These are phyloP conservation scores for Quercus engelmannii DNA, from an alignment of 306 rosid species.

Conservation along the genomic window DNA sequence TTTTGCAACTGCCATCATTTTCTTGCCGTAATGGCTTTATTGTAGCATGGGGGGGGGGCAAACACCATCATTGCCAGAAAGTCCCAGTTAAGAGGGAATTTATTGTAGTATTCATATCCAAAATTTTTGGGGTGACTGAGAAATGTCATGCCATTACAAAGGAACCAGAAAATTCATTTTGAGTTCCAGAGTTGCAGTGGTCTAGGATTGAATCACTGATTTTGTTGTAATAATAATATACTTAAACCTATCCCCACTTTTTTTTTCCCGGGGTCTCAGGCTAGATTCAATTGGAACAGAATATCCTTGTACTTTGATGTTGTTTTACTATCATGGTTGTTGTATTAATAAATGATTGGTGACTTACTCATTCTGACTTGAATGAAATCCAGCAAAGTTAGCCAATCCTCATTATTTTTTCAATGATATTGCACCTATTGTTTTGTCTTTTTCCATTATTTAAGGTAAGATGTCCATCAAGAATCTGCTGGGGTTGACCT, in stretches of 20 bases:
- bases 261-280: slow-evolving; percentile 1
- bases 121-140: slow-evolving; percentile 2
- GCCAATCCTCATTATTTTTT: neutral
- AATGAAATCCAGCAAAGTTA: slow-evolving; percentile 1
- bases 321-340: neutral
- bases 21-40: slow-evolving; percentile 16
- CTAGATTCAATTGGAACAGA: slow-evolving; percentile 8
- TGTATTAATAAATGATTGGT: neutral
- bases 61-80: slow-evolving; percentile 19
- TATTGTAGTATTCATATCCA: slow-evolving; percentile 15
- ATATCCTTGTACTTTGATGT: neutral
- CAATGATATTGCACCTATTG: neutral
- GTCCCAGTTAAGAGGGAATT: slow-evolving; percentile 12
- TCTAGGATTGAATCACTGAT: neutral
- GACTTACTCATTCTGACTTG: neutral
- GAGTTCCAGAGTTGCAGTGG: neutral
- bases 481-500: neutral
- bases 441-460: neutral
- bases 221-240: slow-evolving; percentile 8
- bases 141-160: slow-evolving; percentile 2
- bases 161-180: neutral
- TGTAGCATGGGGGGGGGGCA: neutral
- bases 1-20: slow-evolving; percentile 6
- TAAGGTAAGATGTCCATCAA: neutral
- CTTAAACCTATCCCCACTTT: slow-evolving; percentile 1